Evolutionary conservation across 2,329 filamentous ascomycete species (phyloP).

Genomic region (Nemania abortiva): DNA sequence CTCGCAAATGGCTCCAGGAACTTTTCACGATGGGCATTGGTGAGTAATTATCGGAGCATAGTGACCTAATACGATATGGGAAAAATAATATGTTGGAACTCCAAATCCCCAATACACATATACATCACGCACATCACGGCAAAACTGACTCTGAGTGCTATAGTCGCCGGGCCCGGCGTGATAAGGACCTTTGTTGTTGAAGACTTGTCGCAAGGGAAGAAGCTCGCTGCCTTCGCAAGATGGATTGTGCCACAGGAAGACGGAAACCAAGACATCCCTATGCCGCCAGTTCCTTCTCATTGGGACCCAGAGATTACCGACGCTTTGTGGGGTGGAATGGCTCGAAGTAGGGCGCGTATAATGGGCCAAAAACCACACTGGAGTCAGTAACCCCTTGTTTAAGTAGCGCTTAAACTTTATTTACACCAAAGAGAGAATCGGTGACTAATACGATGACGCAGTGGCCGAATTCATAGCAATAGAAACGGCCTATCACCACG

Average conservation of each 20-base stretch:
- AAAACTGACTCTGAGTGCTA: background rate
- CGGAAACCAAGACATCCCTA: conserved; percentile 32
- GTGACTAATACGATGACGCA: conserved; percentile 9
- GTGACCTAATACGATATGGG: no score
- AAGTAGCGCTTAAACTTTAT: background rate
- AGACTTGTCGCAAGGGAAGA: conserved; percentile 15
- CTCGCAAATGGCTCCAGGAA: conserved; percentile 34
- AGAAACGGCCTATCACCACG: conserved; percentile 32
- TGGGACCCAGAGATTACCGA: conserved; percentile 36
- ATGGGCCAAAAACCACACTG: conserved; percentile 36
- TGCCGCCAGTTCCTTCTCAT: conserved; percentile 20
- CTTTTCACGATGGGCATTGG: conserved; percentile 30
- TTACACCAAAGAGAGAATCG: background rate
- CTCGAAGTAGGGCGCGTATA: conserved; percentile 18
- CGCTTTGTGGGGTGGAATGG: conserved; percentile 35
- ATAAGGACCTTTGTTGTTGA: conserved; percentile 38
- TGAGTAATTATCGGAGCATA: background rate
- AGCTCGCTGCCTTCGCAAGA: conserved; percentile 31
- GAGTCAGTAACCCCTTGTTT: conserved; percentile 28
- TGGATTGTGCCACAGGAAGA: conserved; percentile 35
- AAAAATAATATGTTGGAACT: no score
- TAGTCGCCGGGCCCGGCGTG: conserved; percentile 20
- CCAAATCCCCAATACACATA: no score
- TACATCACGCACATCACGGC: no score
- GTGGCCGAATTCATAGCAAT: conserved; percentile 35